Conservation (phyloP, 2,329 filamentous ascomycete species). For the Pseudogymnoascus sp. region DNA sequence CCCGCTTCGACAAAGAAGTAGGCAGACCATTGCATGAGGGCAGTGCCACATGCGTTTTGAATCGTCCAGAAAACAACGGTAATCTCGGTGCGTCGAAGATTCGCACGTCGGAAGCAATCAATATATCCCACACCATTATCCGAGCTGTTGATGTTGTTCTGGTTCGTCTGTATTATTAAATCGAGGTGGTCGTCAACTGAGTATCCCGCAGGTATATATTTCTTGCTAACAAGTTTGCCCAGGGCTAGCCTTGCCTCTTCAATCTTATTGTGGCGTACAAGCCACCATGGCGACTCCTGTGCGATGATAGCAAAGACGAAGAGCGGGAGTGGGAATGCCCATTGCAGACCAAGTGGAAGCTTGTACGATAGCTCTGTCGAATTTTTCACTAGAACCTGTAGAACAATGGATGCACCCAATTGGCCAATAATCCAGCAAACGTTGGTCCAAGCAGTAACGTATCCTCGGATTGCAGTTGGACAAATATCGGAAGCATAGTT, state of each 20-base stretch:
- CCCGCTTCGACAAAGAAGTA: conserved; percentile 50
- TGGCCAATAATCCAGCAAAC: conserved; percentile 11
- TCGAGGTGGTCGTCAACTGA: conserved; percentile 29
- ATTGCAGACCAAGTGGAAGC: conserved; percentile 38
- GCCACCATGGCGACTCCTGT: conserved; percentile 43
- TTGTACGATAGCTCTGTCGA: conserved; percentile 37
- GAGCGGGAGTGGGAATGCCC: conserved; percentile 40
- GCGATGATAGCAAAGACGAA: conserved; percentile 36
- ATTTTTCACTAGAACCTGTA: conserved; percentile 32
- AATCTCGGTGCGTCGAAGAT: conserved; percentile 44
- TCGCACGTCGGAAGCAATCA: conserved; percentile 41
- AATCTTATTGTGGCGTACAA: conserved; percentile 35
- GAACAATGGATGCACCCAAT: conserved; percentile 37
- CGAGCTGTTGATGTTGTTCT: conserved; percentile 38
- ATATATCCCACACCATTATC: conserved; percentile 46
- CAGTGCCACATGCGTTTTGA: conserved; percentile 52
- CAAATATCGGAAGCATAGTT: conserved; percentile 20
- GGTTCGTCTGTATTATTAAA: conserved; percentile 47
- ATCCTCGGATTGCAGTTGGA: conserved; percentile 5
- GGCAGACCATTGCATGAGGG: conserved; percentile 54
- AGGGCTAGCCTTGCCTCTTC: conserved; percentile 36
- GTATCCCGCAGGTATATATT: conserved; percentile 20
- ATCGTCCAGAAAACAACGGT: conserved; percentile 50
- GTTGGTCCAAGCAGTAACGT: conserved; percentile 8
- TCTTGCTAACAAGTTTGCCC: conserved; percentile 26